Base-by-base conservation (phyloP, 495 filamentous ascomycete species). In the Barbatosphaeria neglecta region DNA sequence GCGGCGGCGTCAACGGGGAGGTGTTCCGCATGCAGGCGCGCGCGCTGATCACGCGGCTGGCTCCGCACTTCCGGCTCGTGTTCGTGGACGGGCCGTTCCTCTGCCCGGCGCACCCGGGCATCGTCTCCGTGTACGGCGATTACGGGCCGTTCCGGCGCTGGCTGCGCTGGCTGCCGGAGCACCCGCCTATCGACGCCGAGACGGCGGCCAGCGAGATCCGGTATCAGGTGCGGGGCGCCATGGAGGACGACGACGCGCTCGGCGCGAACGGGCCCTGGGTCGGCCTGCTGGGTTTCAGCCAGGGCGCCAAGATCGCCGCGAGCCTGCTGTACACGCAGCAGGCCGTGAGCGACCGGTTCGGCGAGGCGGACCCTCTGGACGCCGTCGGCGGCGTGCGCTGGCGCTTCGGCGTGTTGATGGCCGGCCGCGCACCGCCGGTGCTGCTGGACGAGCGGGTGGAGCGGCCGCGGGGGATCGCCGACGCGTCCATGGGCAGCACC, bases 11-110 rank as follows among this genome's bases (percentile, higher is more conserved):
- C 41, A 83, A 78, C 52, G 76, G 68, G 2, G 49, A 65, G n/a
- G 72, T 84, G 50, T 83, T 84, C 63, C 61, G 60, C 19, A 46
- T 61, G 1, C 82, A 86, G 60, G 74, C 72, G 48, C 77, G 80
- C 47, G 60, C 61, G 13, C 55, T 84, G 11, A 59, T 60, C 27
- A 47, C 50, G n/a, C 48, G 45, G 9, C 71, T 85, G 3, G 40
- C 51, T 6, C 53, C 62, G 4, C 50, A 64, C 41, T 84, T 83
- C 59, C 73, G 80, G 8, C 63, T 83, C 47, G 67, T 70, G 51
- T 84, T 75, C 55, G 76, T 69, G 37, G 72, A 84, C 50, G 81
- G 64, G 0, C 77, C 80, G 5, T 75, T 77, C 54, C 53, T 61
- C 41, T 74, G 67, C 46, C 48, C 57, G 2, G 58, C 77, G 9